Evolutionary conservation across 2,329 filamentous ascomycete genomes (phyloP).

Genomic region (Cytospora piceae): DNA sequence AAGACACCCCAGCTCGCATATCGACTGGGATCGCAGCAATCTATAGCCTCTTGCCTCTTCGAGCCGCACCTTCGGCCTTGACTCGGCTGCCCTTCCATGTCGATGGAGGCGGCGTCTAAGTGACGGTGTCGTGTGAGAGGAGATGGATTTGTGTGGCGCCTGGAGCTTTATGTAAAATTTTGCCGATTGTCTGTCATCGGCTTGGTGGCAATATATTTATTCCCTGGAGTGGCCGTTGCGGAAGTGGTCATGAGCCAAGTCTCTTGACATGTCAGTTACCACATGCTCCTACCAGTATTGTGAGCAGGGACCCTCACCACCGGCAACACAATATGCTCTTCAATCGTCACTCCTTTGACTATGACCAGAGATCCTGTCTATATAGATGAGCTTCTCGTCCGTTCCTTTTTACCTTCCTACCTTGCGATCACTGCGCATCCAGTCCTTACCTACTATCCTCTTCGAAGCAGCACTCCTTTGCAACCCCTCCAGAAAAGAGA

Average conservation of each 20-base stretch:
- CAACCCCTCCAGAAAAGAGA: background rate
- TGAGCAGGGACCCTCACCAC: conserved; percentile 13
- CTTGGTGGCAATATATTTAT: conserved; percentile 17
- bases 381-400: conserved; percentile 15
- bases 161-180: conserved; percentile 5
- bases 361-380: background rate
- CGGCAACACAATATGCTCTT: conserved; percentile 10
- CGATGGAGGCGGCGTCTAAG: conserved; percentile 4
- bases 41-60: conserved; percentile 2
- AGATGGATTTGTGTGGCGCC: background rate
- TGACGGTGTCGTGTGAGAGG: background rate
- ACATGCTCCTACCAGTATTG: conserved; percentile 29
- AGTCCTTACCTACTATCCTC: background rate
- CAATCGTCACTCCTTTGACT: conserved; percentile 24
- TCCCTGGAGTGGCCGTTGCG: background rate
- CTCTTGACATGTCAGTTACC: conserved; percentile 22
- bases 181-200: background rate
- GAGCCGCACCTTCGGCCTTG: conserved; percentile 23
- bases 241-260: conserved; percentile 26
- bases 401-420: background rate
- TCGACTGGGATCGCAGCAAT: background rate
- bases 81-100: conserved; percentile 9
- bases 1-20: background rate
- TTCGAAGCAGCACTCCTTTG: conserved; percentile 1
- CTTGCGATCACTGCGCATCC: background rate